These are phyloP conservation scores for Wickerhamomyces alni DNA, from an alignment of 805 yeast species.

Conservation along the genomic window DNA sequence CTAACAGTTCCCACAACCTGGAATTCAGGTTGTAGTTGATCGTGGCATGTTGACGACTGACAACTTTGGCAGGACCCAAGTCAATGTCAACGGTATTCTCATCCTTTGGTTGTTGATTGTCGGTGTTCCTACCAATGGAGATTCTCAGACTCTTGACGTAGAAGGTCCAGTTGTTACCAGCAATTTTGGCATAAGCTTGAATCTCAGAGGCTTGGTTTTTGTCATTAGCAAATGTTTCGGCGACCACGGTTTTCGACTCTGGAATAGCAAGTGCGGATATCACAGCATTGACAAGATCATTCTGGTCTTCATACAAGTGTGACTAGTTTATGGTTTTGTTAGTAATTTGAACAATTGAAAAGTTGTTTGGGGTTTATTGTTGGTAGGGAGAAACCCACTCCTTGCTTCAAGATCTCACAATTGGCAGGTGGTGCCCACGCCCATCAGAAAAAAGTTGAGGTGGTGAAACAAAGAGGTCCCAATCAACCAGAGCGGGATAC, in stretches of 20 bases:
- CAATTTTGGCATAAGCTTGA: constrained; percentile 96
- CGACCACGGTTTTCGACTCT: constrained; percentile 69
- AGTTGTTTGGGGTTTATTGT: too few species aligned
- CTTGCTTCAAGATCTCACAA: too few species aligned
- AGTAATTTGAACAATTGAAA: constrained; percentile 2
- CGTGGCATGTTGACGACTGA: constrained; percentile 82
- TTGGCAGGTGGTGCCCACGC: too few species aligned
- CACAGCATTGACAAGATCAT: constrained; percentile 66
- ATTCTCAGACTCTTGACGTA: constrained; percentile 77
- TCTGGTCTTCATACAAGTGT: constrained; percentile 46
- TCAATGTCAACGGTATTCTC: constrained; percentile 63
- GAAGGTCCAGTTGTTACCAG: constrained; percentile 91
- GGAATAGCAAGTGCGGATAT: constrained; percentile 68
- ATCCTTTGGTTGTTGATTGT: constrained; percentile 15
- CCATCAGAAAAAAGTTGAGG: too few species aligned
- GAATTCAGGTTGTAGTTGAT: constrained; percentile 70
- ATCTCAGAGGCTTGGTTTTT: constrained; percentile 62
- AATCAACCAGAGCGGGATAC: constrained; percentile 1
- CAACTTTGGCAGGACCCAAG: constrained; percentile 96
- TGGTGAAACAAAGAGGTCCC: too few species aligned
- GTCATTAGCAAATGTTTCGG: constrained; percentile 67
- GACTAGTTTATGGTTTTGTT: constrained; percentile 16
- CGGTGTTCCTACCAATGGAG: constrained; percentile 82
- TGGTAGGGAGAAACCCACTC: too few species aligned
- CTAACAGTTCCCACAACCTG: constrained; percentile 81